Evolutionary conservation across 306 rosid species (phyloP), one percentile per base, ranked within the genome.

Genomic region (Dryas alaskensis): DNA sequence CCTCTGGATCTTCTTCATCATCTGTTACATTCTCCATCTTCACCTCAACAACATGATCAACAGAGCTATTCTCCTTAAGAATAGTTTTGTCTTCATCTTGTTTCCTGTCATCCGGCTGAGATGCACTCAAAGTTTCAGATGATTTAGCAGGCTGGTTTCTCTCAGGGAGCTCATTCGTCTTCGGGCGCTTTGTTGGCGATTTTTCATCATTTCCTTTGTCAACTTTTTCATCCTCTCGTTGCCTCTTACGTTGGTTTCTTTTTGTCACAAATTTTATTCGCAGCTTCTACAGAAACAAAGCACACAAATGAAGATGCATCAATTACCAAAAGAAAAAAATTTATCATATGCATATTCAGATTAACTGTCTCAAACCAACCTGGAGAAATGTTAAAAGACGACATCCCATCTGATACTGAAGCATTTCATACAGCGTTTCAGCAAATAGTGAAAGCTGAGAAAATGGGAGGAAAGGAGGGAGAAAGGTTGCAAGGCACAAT

Each of bases 381-480:
- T 92, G 96, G 64, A 95, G 90, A 86, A 95, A 92, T 76, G 90
- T 66, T 70, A 95, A 83, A 76, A 95, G 82, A 55, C 86, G 87
- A 81, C 81, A 74, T 61, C 99, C 99, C 98, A 95, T 90, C 86
- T 88, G 97, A 86, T 83, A 92, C 82, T 95, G 99, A 84, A 95
- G 91, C 99, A 92, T 95, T 89, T 95, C 99, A 88, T 86, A 80
- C 39, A 92, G 82, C n/a, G 97, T 80, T 79, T 95, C 99, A 4
- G 97, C 96, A 85, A 95, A 92, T 78, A 95, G 81, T 49, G 98
- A 95, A 73, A 95, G 86, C 98, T 92, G 88, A 86, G 83, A 72
- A 68, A 80, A 73, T 6, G 39, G 42, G 4, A 2, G 69, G 67
- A 14, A 46, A 16, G 10, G 9, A 4, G 5, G 50, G 69, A 22